Evolutionary conservation across 1,284 basidiomycete genomes (phyloP).

Genomic region (Fomitopsis pinicola): DNA sequence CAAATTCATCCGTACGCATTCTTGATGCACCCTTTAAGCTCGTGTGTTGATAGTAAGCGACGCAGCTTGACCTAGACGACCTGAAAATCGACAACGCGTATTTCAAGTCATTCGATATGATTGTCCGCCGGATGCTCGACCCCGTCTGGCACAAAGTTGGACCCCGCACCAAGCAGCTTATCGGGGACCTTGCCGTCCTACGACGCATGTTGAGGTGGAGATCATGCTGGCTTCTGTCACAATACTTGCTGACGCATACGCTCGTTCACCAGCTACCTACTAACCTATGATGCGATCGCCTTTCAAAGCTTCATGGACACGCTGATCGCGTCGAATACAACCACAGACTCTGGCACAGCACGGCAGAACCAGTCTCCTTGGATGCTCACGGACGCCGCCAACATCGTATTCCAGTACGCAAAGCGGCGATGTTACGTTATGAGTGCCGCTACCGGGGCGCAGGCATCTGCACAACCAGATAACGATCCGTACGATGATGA

Average conservation of each 20-base stretch:
- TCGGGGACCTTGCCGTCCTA: slow-evolving; percentile 84
- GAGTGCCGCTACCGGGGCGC: slow-evolving; percentile 28
- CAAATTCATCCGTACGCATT: slow-evolving; percentile 69
- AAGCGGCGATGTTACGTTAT: slow-evolving; percentile 75
- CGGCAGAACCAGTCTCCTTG: slow-evolving; percentile 75
- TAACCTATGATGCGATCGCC: slow-evolving; percentile 88
- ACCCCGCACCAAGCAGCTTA: slow-evolving; percentile 87
- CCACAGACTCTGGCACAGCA: slow-evolving; percentile 43
- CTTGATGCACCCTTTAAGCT: neutral
- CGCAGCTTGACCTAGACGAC: slow-evolving; percentile 90
- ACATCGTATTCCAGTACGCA: slow-evolving; percentile 83
- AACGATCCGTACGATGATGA: slow-evolving; percentile 54
- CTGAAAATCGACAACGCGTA: slow-evolving; percentile 92
- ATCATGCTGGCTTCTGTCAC: neutral
- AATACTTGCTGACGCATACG: neutral
- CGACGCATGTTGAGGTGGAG: slow-evolving; percentile 79
- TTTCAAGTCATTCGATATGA: slow-evolving; percentile 89
- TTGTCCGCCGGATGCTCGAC: slow-evolving; percentile 88
- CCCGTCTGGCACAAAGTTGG: slow-evolving; percentile 97
- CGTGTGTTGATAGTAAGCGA: neutral
- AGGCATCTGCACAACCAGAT: slow-evolving; percentile 8
- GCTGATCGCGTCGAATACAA: slow-evolving; percentile 73
- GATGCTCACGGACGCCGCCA: slow-evolving; percentile 89
- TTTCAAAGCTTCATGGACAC: slow-evolving; percentile 94
- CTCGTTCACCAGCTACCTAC: slow-evolving; percentile 60